Percentiles rank a stretch among this genome's conserved stretches.
Evolutionary conservation across 345 rosid genomes (phyloP).

Genomic region (Arabidopsis arenosa): DNA sequence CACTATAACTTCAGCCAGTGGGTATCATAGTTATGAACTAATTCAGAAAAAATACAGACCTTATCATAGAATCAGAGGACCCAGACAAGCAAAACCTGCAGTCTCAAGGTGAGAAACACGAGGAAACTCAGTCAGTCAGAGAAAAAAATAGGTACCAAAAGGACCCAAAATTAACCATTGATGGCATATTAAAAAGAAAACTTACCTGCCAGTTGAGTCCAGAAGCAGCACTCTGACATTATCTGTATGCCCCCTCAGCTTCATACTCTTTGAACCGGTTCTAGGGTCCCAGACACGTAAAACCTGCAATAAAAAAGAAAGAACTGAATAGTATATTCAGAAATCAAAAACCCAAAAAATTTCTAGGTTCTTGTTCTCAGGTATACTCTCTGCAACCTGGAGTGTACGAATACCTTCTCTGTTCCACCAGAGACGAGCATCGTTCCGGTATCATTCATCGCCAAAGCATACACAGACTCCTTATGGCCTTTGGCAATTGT

Average conservation of each 20-base stretch:
- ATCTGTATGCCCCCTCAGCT: constrained; percentile 95
- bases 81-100: constrained; percentile 97
- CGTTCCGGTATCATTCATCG: constrained; percentile 89
- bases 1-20: constrained; percentile 23
- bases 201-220: constrained; percentile 93
- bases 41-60: constrained; percentile 54
- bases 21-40: constrained; percentile 11
- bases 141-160: constrained; percentile 4
- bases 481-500: constrained; percentile 95
- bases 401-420: constrained; percentile 73
- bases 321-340: constrained; percentile 17
- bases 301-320: constrained; percentile 58
- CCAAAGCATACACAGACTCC: constrained; percentile 99
- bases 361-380: constrained; percentile 6
- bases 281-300: constrained; percentile 99
- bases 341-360: constrained; percentile 12
- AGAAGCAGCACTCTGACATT: constrained; percentile 90
- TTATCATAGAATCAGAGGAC: constrained; percentile 98
- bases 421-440: constrained; percentile 99
- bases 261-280: constrained; percentile 94
- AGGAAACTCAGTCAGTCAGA: constrained; percentile 30
- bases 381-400: constrained; percentile 16
- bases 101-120: constrained; percentile 36
- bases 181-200: constrained; percentile 6
- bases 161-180: constrained; percentile 12